Conservation (phyloP, 2,329 filamentous ascomycete species). For the Microascus cirrosus region DNA sequence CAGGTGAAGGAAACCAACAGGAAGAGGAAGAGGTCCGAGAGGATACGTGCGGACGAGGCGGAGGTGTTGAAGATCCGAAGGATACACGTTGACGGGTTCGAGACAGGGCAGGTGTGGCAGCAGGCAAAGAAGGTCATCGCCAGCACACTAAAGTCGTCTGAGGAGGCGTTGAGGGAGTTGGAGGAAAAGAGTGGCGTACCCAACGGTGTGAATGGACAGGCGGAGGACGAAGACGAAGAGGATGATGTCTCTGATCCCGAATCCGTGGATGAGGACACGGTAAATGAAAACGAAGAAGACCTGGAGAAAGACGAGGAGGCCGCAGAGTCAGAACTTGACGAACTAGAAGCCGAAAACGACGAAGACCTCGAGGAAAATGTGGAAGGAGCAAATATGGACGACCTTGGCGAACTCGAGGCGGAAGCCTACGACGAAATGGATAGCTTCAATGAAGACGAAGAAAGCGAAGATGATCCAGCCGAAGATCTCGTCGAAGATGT, state of each 20-base stretch:
- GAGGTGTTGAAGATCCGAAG: conserved; percentile 65
- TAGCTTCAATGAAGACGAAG: conserved; percentile 21
- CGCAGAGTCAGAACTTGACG: conserved; percentile 14
- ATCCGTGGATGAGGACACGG: conserved; percentile 5
- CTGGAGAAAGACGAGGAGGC: conserved; percentile 9
- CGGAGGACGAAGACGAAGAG: conserved; percentile 19
- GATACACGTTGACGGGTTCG: conserved; percentile 79
- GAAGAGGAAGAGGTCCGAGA: conserved; percentile 61
- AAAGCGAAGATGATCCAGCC: conserved; percentile 22
- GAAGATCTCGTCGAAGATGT: conserved; percentile 54
- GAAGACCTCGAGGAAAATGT: conserved; percentile 12
- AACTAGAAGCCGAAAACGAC: conserved; percentile 15
- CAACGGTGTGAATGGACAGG: conserved; percentile 10
- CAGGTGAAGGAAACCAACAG: conserved; percentile 56
- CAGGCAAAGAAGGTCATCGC: conserved; percentile 76
- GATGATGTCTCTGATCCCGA: conserved; percentile 10
- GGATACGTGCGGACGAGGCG: conserved; percentile 11
- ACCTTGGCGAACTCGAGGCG: conserved; percentile 9
- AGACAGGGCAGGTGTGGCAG: conserved; percentile 84
- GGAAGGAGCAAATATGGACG: conserved; percentile 16
- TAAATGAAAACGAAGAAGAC: conserved; percentile 21
- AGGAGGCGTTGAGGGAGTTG: conserved; percentile 34
- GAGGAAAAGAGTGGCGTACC: conserved; percentile 37
- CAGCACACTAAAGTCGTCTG: conserved; percentile 37
- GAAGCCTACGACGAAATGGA: conserved; percentile 14